phyloP scores from a whole-genome alignment of 2,329 filamentous ascomycete genomes.

The Bipolaris bicolor region DNA sequence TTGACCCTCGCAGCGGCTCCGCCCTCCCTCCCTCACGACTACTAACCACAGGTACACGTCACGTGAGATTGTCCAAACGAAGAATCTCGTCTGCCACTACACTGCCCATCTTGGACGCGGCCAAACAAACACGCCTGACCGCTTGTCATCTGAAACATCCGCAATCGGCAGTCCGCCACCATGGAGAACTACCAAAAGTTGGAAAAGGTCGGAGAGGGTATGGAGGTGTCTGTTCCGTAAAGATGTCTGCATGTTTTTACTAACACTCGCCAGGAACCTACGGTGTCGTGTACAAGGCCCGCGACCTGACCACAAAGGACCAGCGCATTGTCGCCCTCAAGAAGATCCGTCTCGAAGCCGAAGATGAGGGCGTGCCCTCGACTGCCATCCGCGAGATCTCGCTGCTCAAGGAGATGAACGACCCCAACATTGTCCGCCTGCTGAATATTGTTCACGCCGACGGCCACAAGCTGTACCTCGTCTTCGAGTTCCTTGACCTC shows the following conservation, averaged over 20 bases:
- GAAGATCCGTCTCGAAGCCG: slow-evolving; percentile 93
- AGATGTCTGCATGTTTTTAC: not conserved
- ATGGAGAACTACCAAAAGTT: slow-evolving; percentile 98
- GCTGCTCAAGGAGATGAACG: slow-evolving; percentile 90
- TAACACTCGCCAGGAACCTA: slow-evolving; percentile 74
- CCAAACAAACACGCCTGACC: slow-evolving; percentile 23
- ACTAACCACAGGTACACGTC: slow-evolving; percentile 38
- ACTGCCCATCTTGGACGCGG: not conserved
- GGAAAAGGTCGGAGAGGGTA: slow-evolving; percentile 96
- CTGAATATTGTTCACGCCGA: slow-evolving; percentile 94
- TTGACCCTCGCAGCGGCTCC: slow-evolving; percentile 17
- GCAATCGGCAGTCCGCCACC: slow-evolving; percentile 24
- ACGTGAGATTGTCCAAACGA: slow-evolving; percentile 4
- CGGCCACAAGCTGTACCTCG: slow-evolving; percentile 91
- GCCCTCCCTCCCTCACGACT: slow-evolving; percentile 13
- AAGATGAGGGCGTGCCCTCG: slow-evolving; percentile 91
- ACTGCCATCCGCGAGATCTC: slow-evolving; percentile 95
- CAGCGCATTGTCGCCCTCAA: slow-evolving; percentile 86
- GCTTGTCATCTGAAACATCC: slow-evolving; percentile 28
- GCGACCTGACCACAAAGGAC: slow-evolving; percentile 79
- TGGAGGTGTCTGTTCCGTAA: slow-evolving; percentile 3
- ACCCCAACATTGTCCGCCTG: slow-evolving; percentile 86
- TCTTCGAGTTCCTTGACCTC: slow-evolving; percentile 88
- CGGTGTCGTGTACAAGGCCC: slow-evolving; percentile 93
- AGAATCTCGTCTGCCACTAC: not conserved